Evolutionary conservation across 495 filamentous ascomycete species (phyloP).

Genomic region (Daldinia concentrica): DNA sequence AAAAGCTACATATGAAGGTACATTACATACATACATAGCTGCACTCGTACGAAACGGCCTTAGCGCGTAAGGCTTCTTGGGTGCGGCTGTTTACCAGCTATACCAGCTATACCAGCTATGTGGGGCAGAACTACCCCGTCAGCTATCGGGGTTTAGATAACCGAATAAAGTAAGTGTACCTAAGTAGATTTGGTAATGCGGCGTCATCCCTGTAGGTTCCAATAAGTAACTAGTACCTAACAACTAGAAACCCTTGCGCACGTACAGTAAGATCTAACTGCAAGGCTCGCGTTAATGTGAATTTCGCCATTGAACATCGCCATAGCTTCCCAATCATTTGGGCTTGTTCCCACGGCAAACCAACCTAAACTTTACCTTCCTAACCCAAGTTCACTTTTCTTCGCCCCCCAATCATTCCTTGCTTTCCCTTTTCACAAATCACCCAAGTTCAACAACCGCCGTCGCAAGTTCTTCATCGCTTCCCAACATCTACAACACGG

Average conservation of each 20-base stretch:
- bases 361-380: neutral
- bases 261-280: slow-evolving; percentile 13
- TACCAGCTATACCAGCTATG: neutral
- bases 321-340: neutral
- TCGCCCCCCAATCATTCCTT: neutral
- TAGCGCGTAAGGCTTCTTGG: neutral
- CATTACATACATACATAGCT: neutral
- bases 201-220: slow-evolving; percentile 39
- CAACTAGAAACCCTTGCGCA: neutral
- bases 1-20: neutral
- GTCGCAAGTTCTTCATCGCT: neutral
- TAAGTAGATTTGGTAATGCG: slow-evolving; percentile 11
- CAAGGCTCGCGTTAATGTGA: slow-evolving; percentile 27
- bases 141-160: slow-evolving; percentile 9
- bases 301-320: slow-evolving; percentile 18
- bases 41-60: neutral
- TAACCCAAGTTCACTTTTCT: neutral
- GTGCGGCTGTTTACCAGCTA: neutral
- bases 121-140: neutral
- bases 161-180: neutral
- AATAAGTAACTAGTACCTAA: neutral
- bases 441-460: neutral
- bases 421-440: neutral
- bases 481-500: neutral
- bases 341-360: neutral